These are phyloP conservation scores for Coemansia javaensis DNA, from an alignment of 192 early-diverging fungal genomes.

Conservation along the genomic window DNA sequence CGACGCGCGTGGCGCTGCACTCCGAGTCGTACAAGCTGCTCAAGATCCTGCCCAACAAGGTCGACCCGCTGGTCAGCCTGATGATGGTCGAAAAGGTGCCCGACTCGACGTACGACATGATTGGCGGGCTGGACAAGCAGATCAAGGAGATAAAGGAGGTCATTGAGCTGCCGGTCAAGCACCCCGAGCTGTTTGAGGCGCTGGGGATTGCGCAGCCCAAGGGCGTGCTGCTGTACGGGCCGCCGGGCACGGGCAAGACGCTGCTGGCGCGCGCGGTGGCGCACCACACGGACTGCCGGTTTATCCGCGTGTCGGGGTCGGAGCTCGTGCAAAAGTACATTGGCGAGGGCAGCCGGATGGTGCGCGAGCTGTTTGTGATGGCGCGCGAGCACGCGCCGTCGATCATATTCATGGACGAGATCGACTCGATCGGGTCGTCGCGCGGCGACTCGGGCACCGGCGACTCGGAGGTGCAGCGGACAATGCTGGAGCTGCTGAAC, in stretches of 20 bases:
- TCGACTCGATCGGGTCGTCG: conserved; percentile 85
- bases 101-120: conserved; percentile 98
- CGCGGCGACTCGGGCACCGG: conserved; percentile 75
- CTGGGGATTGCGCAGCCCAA: conserved; percentile 99
- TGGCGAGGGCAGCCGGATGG: conserved; percentile 89
- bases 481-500: conserved; percentile 86
- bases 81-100: conserved; percentile 99
- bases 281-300: conserved; percentile 87
- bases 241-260: no score
- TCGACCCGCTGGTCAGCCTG: conserved; percentile 98
- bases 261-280: conserved; percentile 86
- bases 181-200: conserved; percentile 97
- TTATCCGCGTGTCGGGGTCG: conserved; percentile 86
- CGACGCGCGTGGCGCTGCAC: conserved; percentile 88
- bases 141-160: conserved; percentile 99
- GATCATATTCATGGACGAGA: conserved; percentile 92
- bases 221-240: conserved; percentile 90
- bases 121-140: conserved; percentile 97
- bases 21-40: conserved; percentile 89
- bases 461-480: conserved; percentile 87
- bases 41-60: conserved; percentile 94
- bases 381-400: conserved; percentile 88
- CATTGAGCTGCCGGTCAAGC: conserved; percentile 98
- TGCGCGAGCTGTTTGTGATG: conserved; percentile 86
- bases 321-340: conserved; percentile 92